Percentiles rank a stretch among this genome's conserved stretches.
These are phyloP conservation scores for Fusarium sublunatum DNA, from an alignment of 2,329 filamentous ascomycete genomes.

Conservation along the genomic window DNA sequence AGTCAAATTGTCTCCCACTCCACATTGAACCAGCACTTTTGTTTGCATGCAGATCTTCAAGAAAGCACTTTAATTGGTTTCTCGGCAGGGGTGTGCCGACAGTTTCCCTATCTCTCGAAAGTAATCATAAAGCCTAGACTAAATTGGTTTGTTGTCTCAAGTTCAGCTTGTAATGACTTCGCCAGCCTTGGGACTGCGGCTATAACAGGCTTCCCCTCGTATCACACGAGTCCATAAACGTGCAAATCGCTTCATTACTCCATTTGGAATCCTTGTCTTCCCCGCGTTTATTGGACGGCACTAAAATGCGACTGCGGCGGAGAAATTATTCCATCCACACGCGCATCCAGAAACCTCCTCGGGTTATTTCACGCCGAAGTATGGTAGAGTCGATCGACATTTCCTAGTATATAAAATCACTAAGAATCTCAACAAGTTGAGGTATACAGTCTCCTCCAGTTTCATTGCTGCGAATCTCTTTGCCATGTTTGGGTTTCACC, in stretches of 20 bases:
- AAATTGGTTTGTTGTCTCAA: too few species aligned
- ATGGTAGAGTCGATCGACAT: slow-evolving; percentile 1
- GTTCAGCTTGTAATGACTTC: too few species aligned
- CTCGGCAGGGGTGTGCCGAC: too few species aligned
- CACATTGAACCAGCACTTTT: too few species aligned
- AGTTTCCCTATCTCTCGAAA: too few species aligned
- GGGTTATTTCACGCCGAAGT: slow-evolving; percentile 9
- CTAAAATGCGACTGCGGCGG: neutral
- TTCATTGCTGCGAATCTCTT: accelerated
- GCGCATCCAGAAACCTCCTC: neutral
- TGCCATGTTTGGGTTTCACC: slow-evolving; percentile 2
- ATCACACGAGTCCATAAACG: neutral
- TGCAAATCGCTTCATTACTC: neutral
- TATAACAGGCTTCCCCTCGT: neutral
- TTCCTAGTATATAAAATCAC: neutral
- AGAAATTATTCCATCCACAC: slow-evolving; percentile 21
- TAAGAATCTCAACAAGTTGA: neutral
- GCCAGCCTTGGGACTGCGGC: neutral
- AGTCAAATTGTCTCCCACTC: too few species aligned
- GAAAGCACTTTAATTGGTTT: too few species aligned
- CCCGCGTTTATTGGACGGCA: slow-evolving; percentile 7
- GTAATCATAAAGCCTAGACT: too few species aligned
- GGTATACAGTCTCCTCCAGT: neutral
- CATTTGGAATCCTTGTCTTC: slow-evolving; percentile 11
- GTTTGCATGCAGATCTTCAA: too few species aligned